Conservation (phyloP, 2,329 filamentous ascomycete genomes). For the Apiospora koreana region DNA sequence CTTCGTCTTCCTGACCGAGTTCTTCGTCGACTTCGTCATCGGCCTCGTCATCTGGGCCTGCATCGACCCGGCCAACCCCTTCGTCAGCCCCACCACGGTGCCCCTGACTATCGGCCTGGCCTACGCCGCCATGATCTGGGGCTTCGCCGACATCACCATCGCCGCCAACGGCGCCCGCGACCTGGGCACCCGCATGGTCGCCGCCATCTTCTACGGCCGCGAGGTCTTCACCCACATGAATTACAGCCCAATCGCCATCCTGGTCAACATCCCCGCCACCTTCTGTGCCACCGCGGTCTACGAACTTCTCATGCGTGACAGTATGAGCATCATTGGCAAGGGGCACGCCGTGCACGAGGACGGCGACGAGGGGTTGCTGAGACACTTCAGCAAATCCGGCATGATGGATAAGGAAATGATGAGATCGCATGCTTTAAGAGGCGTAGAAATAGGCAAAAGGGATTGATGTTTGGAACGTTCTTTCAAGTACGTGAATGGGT, state of each 20-base stretch:
- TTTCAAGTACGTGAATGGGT: background rate
- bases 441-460: background rate
- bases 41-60: slow-evolving; percentile 58
- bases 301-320: background rate
- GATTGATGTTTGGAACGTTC: background rate
- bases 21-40: slow-evolving; percentile 59
- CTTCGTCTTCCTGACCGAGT: slow-evolving; percentile 59
- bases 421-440: background rate
- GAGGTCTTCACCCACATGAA: background rate
- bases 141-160: slow-evolving; percentile 56
- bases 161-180: slow-evolving; percentile 60
- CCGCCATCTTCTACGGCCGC: background rate
- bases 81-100: slow-evolving; percentile 46
- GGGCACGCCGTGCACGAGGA: background rate
- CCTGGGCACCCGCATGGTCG: slow-evolving; percentile 17
- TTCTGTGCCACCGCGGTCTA: background rate
- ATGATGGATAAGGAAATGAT: background rate
- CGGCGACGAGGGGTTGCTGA: background rate
- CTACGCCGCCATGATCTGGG: slow-evolving; percentile 57
- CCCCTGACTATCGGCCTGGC: slow-evolving; percentile 58
- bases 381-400: background rate
- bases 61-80: slow-evolving; percentile 57
- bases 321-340: background rate
- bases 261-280: background rate
- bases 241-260: background rate